Conservation (phyloP, 805 yeast species). For the Candida wancherniae region DNA sequence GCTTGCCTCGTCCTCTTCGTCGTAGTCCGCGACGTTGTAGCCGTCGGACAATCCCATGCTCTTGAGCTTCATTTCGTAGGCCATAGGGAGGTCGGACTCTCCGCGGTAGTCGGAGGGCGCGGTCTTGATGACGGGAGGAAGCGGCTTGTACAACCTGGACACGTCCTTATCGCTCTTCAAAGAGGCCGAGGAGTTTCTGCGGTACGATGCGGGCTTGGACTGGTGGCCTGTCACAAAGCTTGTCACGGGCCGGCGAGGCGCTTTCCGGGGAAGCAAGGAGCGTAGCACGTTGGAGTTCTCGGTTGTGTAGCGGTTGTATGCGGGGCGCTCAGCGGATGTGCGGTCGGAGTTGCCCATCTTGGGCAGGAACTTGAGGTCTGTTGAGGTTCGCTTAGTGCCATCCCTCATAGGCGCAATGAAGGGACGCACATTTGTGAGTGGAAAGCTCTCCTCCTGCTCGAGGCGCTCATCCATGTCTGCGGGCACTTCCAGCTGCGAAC, state of each 20-base stretch:
- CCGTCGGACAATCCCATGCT: too few relatives aligned
- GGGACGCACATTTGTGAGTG: conserved; percentile 9
- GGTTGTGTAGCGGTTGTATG: too few relatives aligned
- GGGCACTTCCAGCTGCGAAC: too few relatives aligned
- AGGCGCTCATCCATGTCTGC: too few relatives aligned
- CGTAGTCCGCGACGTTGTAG: conserved; percentile 5
- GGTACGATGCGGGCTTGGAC: too few relatives aligned
- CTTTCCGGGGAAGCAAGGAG: too few relatives aligned
- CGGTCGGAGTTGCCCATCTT: too few relatives aligned
- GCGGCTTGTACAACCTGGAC: conserved; percentile 1
- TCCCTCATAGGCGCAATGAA: conserved; percentile 9
- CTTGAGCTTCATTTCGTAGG: conserved; percentile 29
- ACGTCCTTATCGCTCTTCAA: not conserved
- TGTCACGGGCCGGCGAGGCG: too few relatives aligned
- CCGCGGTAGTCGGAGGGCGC: not conserved
- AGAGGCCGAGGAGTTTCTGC: too few relatives aligned
- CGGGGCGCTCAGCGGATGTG: too few relatives aligned
- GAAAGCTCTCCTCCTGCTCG: conserved; percentile 1
- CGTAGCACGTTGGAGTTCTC: too few relatives aligned
- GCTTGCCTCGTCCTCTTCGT: not conserved
- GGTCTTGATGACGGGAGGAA: not conserved
- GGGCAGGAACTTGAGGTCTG: conserved; percentile 2
- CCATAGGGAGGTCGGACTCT: conserved; percentile 38
- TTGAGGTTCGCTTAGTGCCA: conserved; percentile 1
- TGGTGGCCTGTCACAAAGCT: too few relatives aligned